Conservation (phyloP, 768 basidiomycete genomes). For the Leccinum ochraceum region DNA sequence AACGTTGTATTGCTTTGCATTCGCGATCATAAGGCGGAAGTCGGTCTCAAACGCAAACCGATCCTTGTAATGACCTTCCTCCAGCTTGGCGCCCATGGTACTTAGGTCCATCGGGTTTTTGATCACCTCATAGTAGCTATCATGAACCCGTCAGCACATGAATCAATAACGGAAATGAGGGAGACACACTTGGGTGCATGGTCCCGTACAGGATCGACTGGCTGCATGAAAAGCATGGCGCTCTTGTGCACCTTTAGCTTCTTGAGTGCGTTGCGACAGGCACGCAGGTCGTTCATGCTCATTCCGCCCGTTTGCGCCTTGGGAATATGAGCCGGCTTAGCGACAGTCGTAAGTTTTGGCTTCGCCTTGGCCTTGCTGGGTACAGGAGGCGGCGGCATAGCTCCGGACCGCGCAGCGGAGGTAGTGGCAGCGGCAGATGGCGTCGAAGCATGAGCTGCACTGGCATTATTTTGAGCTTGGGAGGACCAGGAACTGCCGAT, state of each 20-base stretch:
- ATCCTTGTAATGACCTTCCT: constrained; percentile 82
- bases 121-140: constrained; percentile 87
- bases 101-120: constrained; percentile 94
- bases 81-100: constrained; percentile 84
- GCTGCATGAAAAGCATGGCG: constrained; percentile 73
- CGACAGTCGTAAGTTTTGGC: constrained; percentile 22
- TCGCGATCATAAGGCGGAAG: constrained; percentile 83
- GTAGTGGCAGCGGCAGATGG: constrained; percentile 22
- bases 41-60: constrained; percentile 84
- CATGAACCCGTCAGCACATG: background rate
- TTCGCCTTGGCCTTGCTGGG: constrained; percentile 31
- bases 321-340: constrained; percentile 49
- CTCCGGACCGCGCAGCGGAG: constrained; percentile 10
- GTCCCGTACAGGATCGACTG: constrained; percentile 96
- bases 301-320: constrained; percentile 81
- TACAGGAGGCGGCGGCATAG: constrained; percentile 34
- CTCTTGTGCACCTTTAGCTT: constrained; percentile 78
- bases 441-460: constrained; percentile 14
- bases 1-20: constrained; percentile 85
- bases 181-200: constrained; percentile 72
- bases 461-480: constrained; percentile 56
- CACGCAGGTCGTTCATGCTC: constrained; percentile 71
- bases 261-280: constrained; percentile 74
- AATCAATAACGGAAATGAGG: constrained; percentile 4
- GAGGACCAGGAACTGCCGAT: constrained; percentile 34